Evolutionary conservation across 2,329 filamentous ascomycete species (phyloP), one percentile per base, ranked within the genome.

Genomic region (Aureobasidium lini): DNA sequence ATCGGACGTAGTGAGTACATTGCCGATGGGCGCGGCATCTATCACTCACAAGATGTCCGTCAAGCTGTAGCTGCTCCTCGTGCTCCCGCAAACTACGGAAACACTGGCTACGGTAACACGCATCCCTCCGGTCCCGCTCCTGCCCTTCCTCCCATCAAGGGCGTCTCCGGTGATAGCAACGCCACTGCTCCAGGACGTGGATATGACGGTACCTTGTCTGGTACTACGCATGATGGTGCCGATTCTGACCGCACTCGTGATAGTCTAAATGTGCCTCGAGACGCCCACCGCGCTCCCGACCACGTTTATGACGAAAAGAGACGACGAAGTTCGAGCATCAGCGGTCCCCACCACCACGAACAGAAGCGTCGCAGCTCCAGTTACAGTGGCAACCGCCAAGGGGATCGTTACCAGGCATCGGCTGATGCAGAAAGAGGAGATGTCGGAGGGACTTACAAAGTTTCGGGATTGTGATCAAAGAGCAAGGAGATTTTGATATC

Each of bases 1-100:
- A 10, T 64, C 57, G 8, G 70, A 62, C 28, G 57, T 43, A 57
- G 53, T 31, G 62, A 63, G 48, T 63, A 62, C 56, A 53, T 62
- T 31, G 60, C 44, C 4, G 62, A 63, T 36, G 29, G 40, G 6
- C 34, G 49, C 18, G 60, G 62, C 28, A 60, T 61, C 50, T 60
- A 60, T 31, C 59, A 60, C n/a, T 63, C 60, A 36, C 59, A 60
- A 32, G 61, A 63, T 57, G 40, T 63, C 40, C 44, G 61, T 58
- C 48, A 61, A 57, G 37, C 42, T 66, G 34, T 60, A 61, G 46
- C 64, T 65, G 54, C 62, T 39, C 59, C 59, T 32, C 43, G 50
- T 40, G 59, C 59, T n/a, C 59, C 59, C 10, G 59, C 59, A 36
- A 61, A 61, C 46, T 61, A 61, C 16, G 52, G 52, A n/a, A 48